Base-by-base conservation (phyloP, 805 yeast species). In the Zygoascus tannicola region DNA sequence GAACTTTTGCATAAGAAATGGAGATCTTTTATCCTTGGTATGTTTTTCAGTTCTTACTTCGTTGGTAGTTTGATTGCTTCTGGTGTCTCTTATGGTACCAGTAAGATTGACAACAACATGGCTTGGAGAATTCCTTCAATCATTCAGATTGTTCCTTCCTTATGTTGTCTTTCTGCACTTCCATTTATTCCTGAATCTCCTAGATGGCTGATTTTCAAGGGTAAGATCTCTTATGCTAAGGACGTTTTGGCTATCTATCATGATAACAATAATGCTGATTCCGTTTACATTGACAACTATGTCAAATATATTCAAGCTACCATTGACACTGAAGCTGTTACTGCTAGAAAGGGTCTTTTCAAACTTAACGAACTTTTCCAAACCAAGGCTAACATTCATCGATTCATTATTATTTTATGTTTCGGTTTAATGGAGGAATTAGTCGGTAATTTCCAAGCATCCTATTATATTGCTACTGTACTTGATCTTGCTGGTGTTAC, bases 171-270 rank as follows among this genome's bases (percentile, higher is more conserved):
- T 7, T 69, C 78, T 50, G 64, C 40, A 71, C 75, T 35, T 62
- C 85, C 15, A 35, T 50, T 65, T 45, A 49, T 63, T 26, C 95
- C 95, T 0, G 95, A 85, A 57, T 75, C 85, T 36, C 95, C 95
- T 0, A 68, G 95, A 47, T 86, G 70, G 61, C 80, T 73, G 55
- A 85, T 86, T 8, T 33, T 19, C 18, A 35, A 26, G 5, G 44
- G 30, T n/a, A 43, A 38, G 32, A 28, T 23, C 16, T 28, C 30
- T 5, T 22, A 38, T 23, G 45, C 42, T 5, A 22, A 19, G 20
- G 38, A 30, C 12, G 30, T 43, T 20, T 23, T 43, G 12, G 37
- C 38, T 2, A 40, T 40, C 19, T 32, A 32, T 32, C 32, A 38
- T 7, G 19, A 40, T 21, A 63, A 60, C n/a, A 44, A 47, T 26